Base-by-base conservation (phyloP, 2,329 filamentous ascomycete genomes). In the Aplosporella prunicola region DNA sequence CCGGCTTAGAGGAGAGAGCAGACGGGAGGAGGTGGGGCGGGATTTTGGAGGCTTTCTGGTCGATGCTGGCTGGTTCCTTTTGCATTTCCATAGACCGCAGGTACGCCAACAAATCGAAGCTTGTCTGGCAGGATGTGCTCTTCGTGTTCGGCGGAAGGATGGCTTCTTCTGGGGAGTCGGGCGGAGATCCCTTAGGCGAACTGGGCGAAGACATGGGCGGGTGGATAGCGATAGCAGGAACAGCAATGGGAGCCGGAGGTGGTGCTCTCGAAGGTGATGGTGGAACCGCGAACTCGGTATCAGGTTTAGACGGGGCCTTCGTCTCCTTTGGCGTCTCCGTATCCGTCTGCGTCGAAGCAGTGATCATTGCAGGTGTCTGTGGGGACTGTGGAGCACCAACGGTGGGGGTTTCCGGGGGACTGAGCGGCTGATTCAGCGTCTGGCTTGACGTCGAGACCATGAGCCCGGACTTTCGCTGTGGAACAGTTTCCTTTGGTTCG, bases 171-270 rank as follows among this genome's bases (percentile, higher is more conserved):
- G 86, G 86, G 2, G 86, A 61, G 3, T 35, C 36, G 16, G 45
- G 39, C 9, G 26, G 29, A 18, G 39, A 87, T 4, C 32, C 32
- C n/a, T 24, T 24, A n/a, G 22, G 22, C 8, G 22, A 24, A 4
- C 79, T 69, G n/a, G 89, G 87, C 32, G 82, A 76, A 39, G 86
- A 93, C 3, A 72, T 77, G 0, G 91, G 89, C 20, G 91, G 91
- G 48, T 93, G 83, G 35, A 98, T 85, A 39, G 85, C 82, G 53
- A 98, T 98, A 50, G 80, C 83, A 1, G 89, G 89, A 43, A 95
- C 82, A 4, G 69, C 52, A 42, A 63, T 62, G 30, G 43, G 61
- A 61, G 60, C 8, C 58, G 61, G 45, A 47, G 52, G 32, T 46
- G 59, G 33, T 41, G 51, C 46, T 47, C 51, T 52, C 7, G 49